Evolutionary conservation across 2,329 filamentous ascomycete genomes (phyloP), one percentile per base, ranked within the genome.

Genomic region (Phoma sp.): DNA sequence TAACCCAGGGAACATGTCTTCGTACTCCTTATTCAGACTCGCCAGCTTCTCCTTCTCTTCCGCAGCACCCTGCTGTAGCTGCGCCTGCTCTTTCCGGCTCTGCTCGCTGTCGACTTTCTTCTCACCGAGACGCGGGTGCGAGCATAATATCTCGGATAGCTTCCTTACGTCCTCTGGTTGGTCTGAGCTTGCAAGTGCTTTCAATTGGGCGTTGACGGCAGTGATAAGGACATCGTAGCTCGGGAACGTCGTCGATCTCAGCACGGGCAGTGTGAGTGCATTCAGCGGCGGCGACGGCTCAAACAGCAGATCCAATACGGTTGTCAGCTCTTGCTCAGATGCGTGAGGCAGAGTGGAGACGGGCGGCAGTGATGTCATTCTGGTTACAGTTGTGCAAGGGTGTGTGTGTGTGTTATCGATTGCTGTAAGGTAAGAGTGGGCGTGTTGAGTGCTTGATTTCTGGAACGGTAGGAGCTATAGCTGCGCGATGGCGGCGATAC

Each of bases 51-150:
- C 77, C 7, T 78, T 79, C 67, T 89, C 86, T 40, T 84, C 83
- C 30, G 74, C 75, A 0, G 50, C 62, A 14, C 67, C 70, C 7
- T 75, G 75, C 51, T 88, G 84, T 57, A 97, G 75, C 66, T 89
- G 86, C 14, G 89, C 89, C 75, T 97, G 93, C 78, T 97, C 93
- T 4, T 83, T 84, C n/a, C 82, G 81, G 59, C 90, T 95, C 76
- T 93, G 85, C 47, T 85, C 88, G 66, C 90, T 96, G n/a, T 91
- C 88, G 36, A 92, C 86, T 70, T 88, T 90, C 74, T 89, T 88
- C 65, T 87, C 89, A 10, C 93, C 93, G 7, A 97, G 83, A 2
- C 93, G 84, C 0, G 93, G 93, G 73, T 97, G 93, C 7, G 90
- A 88, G 46, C 86, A 86, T 1, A 97, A 80, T 53, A 96, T 93